Evolutionary conservation across 164 flowering plant genomes (phyloP), one percentile per base, ranked within the genome.

Genomic region (Piper betle): DNA sequence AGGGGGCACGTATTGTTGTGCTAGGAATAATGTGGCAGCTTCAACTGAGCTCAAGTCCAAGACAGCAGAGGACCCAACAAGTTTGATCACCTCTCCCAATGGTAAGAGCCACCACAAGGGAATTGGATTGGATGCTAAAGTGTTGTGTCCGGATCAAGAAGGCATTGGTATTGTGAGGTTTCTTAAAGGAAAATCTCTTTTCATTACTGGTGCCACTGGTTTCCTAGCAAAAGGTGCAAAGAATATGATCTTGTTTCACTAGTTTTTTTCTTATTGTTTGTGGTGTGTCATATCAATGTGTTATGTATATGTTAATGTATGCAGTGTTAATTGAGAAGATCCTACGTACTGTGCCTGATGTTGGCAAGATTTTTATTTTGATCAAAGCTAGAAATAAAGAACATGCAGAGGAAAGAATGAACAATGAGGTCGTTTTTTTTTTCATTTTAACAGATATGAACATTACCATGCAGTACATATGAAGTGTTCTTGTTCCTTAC

Each of bases 321-420:
- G 48, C 86, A 93, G 99, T 93, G 72, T 86, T 93, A 4, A 76
- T 93, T 25, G 99, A 90, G 82, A 93, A 93, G 82, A 84, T 93
- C 50, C 37, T 90, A 55, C 62, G 97, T 70, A 86, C 92, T 11
- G 78, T 57, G 9, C 97, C 99, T 13, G 96, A 93, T 64, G 95
- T 90, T 62, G 83, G 86, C 1, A 91, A 80, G 78, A 84, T 93
- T 20, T 88, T 56, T 68, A 71, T 90, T 53, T 58, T 93, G 77
- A 90, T 93, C 72, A 88, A 88, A 78, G 92, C 97, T 1, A 80
- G 79, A 66, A 80, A 70, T 73, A 72, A 78, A 61, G 86, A 82
- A 66, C 82, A 77, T 73, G 96, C 96, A 71, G 68, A 72, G 69
- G 76, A 78, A 37, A 85, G 99, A 76, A 52, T 90, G 64, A 80